Base-by-base conservation (phyloP, 148 eudicot species). In the Amaranthus palmeri region DNA sequence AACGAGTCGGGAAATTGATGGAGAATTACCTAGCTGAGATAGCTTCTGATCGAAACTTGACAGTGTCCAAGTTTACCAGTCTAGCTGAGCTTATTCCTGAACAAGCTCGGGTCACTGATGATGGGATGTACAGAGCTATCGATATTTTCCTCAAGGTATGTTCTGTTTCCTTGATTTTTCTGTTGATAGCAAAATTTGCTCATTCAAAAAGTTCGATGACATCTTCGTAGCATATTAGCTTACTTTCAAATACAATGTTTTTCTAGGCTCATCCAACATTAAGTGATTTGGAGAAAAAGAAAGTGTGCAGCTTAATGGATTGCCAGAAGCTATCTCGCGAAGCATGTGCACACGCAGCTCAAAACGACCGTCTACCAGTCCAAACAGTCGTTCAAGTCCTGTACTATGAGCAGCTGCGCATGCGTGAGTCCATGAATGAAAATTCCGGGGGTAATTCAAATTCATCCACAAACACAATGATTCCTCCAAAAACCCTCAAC, bases 281-380 rank as follows among this genome's bases (percentile, higher is more conserved):
- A 63, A 87, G 86, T 70, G 97, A 91, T 61, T 71, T 85, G 81
- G 99, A 92, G 62, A 82, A 86, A 80, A 90, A 92, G 82, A 89
- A 90, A 80, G 86, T 95, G 5, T 92, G 97, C 88, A 82, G 96
- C 74, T 75, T 88, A 42, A 92, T 95, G 96, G 96, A 95, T 85
- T 92, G 97, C 61, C 96, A 88, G 67, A 95, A 88, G 83, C 86
- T 95, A n/a, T 95, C 99, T 1, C 72, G 96, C 0, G 99, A 92
- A 68, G 99, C 99, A 59, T 90, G 97, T 58, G 92, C 93, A 36
- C 99, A 91, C 17, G 99, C 96, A 0, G 97, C 99, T 67, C 99
- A 95, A 46, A 95, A 91, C 17, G 92, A 91, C 61, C 83, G 99
- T 7, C 90, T 95, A 12, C 97, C 99, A 0, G 97, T 84, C 43